Conservation (phyloP, 2,329 filamentous ascomycete genomes). For the Ceratocystis papillata region DNA sequence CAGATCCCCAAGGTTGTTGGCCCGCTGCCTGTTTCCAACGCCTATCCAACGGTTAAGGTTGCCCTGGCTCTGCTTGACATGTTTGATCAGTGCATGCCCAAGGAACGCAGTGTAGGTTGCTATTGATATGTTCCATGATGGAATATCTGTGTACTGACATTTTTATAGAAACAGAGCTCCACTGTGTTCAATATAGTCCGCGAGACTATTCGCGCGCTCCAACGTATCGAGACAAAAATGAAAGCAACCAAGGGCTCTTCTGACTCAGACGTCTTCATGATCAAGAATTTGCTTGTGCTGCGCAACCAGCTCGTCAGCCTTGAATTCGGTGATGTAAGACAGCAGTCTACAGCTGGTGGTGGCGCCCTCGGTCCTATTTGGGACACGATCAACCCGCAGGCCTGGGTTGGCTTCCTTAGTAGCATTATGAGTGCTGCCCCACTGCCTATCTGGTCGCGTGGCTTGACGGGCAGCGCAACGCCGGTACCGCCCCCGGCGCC, state of each 20-base stretch:
- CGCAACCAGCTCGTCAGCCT: slow-evolving; percentile 95
- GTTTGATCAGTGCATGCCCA: slow-evolving; percentile 56
- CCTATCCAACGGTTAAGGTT: slow-evolving; percentile 47
- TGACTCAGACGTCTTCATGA: slow-evolving; percentile 81
- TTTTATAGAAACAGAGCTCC: slow-evolving; percentile 40
- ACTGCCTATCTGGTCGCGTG: slow-evolving; percentile 39
- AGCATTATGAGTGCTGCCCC: slow-evolving; percentile 39
- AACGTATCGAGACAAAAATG: slow-evolving; percentile 63
- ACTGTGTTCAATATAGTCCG: slow-evolving; percentile 65
- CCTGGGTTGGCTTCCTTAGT: slow-evolving; percentile 49
- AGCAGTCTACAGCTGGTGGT: slow-evolving; percentile 34
- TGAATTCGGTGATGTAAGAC: slow-evolving; percentile 66
- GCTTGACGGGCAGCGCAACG: slow-evolving; percentile 32
- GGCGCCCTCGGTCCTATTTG: slow-evolving; percentile 50
- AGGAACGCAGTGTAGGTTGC: slow-evolving; percentile 48
- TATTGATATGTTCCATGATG: background rate
- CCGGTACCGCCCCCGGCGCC: slow-evolving; percentile 13
- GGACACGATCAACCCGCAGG: slow-evolving; percentile 50
- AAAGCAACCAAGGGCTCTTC: slow-evolving; percentile 48
- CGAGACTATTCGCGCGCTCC: slow-evolving; percentile 74
- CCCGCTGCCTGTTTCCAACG: slow-evolving; percentile 45
- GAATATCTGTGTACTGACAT: slow-evolving; percentile 12
- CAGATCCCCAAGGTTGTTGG: slow-evolving; percentile 42
- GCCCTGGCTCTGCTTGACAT: slow-evolving; percentile 49
- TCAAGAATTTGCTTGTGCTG: slow-evolving; percentile 86